phyloP scores from a whole-genome alignment of 768 basidiomycete species.

The Termitomyces sp. region DNA sequence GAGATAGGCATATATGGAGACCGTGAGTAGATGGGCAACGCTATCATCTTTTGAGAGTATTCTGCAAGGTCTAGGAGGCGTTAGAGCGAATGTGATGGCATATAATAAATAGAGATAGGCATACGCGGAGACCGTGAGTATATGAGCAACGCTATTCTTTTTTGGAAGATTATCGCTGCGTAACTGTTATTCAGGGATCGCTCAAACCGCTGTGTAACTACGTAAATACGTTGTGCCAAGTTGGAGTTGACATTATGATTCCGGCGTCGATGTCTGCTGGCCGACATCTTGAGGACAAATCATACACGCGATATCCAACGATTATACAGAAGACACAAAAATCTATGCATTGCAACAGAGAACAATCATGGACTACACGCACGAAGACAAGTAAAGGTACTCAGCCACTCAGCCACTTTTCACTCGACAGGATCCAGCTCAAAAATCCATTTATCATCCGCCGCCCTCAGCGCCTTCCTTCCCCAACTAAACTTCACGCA shows the following conservation, averaged over 20 bases:
- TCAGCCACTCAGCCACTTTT: background rate
- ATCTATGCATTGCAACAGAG: background rate
- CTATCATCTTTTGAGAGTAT: background rate
- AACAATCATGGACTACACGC: background rate
- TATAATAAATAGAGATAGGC: no score
- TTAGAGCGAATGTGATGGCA: background rate
- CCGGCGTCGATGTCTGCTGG: no score
- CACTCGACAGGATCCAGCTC: constrained; percentile 16
- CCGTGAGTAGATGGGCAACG: background rate
- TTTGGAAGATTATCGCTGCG: background rate
- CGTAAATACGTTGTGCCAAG: background rate
- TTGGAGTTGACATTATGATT: no score
- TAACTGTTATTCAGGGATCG: background rate
- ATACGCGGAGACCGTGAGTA: background rate
- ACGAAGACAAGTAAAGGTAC: background rate
- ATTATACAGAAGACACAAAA: background rate
- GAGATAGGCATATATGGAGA: background rate
- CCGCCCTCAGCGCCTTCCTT: constrained; percentile 16
- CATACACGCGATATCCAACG: background rate
- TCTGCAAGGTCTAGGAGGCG: no score
- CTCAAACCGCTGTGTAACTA: no score
- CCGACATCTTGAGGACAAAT: no score
- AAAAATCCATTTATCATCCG: constrained; percentile 33
- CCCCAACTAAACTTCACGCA: constrained; percentile 28
- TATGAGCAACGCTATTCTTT: background rate